A percentile compares a stretch with the other conserved stretches of the same genome.
These are phyloP conservation scores for Globisporangium barbulae DNA, from an alignment of 352 stramenopile species.

Conservation along the genomic window DNA sequence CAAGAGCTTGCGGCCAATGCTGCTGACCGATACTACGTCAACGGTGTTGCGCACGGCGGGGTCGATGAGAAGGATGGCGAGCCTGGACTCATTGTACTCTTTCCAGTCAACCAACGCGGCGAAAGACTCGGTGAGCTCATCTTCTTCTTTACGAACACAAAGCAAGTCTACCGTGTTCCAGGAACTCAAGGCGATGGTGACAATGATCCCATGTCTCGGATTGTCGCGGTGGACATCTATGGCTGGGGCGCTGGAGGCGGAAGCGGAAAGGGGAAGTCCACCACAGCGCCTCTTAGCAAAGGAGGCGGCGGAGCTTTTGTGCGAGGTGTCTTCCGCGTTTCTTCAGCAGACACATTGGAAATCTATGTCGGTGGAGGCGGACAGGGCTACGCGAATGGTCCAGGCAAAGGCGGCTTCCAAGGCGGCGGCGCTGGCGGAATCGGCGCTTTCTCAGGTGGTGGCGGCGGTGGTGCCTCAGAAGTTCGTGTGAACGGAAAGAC, in stretches of 20 bases:
- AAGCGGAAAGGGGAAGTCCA: conserved; percentile 31
- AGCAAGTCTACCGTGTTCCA: conserved; percentile 31
- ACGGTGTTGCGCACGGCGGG: conserved; percentile 49
- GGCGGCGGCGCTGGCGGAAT: conserved; percentile 59
- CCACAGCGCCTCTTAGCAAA: conserved; percentile 21
- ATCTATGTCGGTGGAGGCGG: conserved; percentile 65
- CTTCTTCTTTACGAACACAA: conserved; percentile 39
- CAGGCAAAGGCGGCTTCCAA: conserved; percentile 53
- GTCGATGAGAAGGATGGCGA: conserved; percentile 32
- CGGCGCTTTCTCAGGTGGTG: conserved; percentile 53
- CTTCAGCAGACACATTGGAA: conserved; percentile 38
- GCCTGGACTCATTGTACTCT: conserved; percentile 52
- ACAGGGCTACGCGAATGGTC: conserved; percentile 18
- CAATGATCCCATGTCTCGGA: conserved; percentile 21
- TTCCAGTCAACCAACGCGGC: conserved; percentile 45
- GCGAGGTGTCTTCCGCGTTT: conserved; percentile 46
- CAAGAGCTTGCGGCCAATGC: conserved; percentile 36
- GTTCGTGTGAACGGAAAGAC: conserved; percentile 38
- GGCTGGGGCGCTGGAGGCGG: conserved; percentile 77
- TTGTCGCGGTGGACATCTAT: conserved; percentile 68
- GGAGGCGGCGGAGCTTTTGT: conserved; percentile 76
- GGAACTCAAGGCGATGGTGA: conserved; percentile 13
- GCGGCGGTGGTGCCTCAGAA: conserved; percentile 60
- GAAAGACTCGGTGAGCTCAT: conserved; percentile 34
- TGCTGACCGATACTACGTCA: conserved; percentile 59